These are phyloP conservation scores for Pseudonectria buxi DNA, from an alignment of 2,329 filamentous ascomycete species.

Conservation along the genomic window DNA sequence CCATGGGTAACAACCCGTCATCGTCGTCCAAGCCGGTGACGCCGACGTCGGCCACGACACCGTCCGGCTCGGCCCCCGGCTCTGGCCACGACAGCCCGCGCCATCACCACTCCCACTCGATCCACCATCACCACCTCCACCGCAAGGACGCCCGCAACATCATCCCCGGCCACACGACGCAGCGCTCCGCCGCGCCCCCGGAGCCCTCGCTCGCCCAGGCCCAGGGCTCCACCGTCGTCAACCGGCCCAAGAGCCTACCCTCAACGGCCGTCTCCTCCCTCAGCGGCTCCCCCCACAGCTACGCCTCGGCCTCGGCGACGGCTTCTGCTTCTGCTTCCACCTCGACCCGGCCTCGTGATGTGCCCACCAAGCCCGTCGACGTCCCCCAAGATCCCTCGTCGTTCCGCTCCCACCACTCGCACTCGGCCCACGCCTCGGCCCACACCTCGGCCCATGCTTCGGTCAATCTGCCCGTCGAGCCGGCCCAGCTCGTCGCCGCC, in stretches of 20 bases:
- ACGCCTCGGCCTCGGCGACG: slow-evolving; percentile 18
- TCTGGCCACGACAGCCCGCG: slow-evolving; percentile 24
- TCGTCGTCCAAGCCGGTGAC: slow-evolving; percentile 31
- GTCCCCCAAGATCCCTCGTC: slow-evolving; percentile 41
- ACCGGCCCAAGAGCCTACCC: slow-evolving; percentile 40
- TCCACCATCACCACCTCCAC: slow-evolving; percentile 43
- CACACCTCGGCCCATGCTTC: slow-evolving; percentile 25
- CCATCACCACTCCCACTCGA: slow-evolving; percentile 35
- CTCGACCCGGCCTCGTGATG: slow-evolving; percentile 20
- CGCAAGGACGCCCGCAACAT: slow-evolving; percentile 39
- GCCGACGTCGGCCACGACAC: slow-evolving; percentile 18
- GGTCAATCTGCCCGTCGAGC: slow-evolving; percentile 23
- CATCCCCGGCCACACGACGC: slow-evolving; percentile 48
- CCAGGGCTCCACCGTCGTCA: slow-evolving; percentile 47
- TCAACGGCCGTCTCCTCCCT: slow-evolving; percentile 43
- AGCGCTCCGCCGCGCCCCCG: slow-evolving; percentile 52
- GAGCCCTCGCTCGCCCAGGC: slow-evolving; percentile 57
- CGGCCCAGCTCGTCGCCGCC: slow-evolving; percentile 38
- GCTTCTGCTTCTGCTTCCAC: slow-evolving; percentile 6
- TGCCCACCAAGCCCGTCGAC: slow-evolving; percentile 51
- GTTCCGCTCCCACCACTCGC: slow-evolving; percentile 31
- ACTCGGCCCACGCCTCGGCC: too few relatives aligned
- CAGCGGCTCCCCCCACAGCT: slow-evolving; percentile 40
- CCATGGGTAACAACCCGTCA: slow-evolving; percentile 34
- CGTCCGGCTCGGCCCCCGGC: slow-evolving; percentile 17